Evolutionary conservation across 2,329 filamentous ascomycete genomes (phyloP).

Genomic region (Penicillium hesseltinei): DNA sequence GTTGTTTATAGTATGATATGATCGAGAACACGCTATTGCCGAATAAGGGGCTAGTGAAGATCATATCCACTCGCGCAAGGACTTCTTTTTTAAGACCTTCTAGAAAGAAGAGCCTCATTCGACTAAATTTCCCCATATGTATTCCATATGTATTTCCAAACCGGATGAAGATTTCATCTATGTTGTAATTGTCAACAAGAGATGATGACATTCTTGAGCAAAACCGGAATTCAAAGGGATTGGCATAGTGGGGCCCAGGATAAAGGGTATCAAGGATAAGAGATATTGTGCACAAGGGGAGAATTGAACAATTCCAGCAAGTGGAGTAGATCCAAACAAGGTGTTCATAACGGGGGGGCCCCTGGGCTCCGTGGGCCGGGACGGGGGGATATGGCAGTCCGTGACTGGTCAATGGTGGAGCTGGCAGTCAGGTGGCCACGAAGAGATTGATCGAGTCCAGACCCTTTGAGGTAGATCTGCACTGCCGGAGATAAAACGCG

Average conservation of each 20-base stretch:
- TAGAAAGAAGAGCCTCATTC: conserved; percentile 1
- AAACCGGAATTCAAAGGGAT: neutral
- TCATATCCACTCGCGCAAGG: conserved; percentile 9
- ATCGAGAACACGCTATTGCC: neutral
- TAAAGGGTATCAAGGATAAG: neutral
- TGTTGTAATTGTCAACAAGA: too few species aligned
- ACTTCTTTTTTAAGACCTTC: neutral
- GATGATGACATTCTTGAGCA: neutral
- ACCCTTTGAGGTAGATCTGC: neutral
- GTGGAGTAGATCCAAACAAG: conserved; percentile 10
- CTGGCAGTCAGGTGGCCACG: conserved; percentile 11
- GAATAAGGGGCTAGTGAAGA: conserved; percentile 6
- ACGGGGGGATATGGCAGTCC: neutral
- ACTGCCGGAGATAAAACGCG: neutral
- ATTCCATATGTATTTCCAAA: too few species aligned
- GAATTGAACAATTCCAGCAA: neutral
- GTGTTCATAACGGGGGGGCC: conserved; percentile 1
- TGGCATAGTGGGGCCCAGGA: neutral
- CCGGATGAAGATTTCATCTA: neutral
- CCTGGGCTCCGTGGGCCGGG: neutral
- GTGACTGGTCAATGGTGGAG: conserved; percentile 4
- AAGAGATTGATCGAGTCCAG: conserved; percentile 13
- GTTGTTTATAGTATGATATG: neutral
- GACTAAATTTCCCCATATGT: neutral
- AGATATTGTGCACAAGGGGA: neutral